Evolutionary conservation across 129 eudicot species (phyloP).

Genomic region (Escallonia herrerae): DNA sequence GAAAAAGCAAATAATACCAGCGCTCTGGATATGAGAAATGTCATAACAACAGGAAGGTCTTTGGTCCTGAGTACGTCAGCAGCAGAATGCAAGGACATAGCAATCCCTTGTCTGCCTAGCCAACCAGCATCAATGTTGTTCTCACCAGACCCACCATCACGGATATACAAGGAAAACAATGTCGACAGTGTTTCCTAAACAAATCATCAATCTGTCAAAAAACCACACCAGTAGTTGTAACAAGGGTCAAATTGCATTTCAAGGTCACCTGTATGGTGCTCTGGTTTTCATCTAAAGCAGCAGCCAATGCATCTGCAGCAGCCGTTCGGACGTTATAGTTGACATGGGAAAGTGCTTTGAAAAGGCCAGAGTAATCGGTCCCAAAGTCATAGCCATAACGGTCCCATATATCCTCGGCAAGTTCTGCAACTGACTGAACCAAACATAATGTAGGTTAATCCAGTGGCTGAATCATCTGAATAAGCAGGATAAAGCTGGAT

Average conservation of each 20-base stretch:
- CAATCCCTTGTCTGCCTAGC: conserved; percentile 97
- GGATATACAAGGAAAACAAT: conserved; percentile 86
- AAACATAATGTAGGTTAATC: background rate
- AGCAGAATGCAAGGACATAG: conserved; percentile 72
- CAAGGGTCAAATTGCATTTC: conserved; percentile 1
- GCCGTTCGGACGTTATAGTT: conserved; percentile 81
- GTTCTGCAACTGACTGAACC: conserved; percentile 83
- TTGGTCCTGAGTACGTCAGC: conserved; percentile 96
- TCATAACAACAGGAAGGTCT: conserved; percentile 99
- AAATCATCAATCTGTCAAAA: conserved; percentile 14
- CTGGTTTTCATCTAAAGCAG: conserved; percentile 92
- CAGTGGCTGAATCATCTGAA: background rate
- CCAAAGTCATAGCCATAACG: conserved; percentile 85
- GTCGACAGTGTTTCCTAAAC: conserved; percentile 87
- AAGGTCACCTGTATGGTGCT: conserved; percentile 77
- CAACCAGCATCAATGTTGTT: conserved; percentile 74
- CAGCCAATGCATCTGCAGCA: conserved; percentile 96
- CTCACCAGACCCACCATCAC: conserved; percentile 60
- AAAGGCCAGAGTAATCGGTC: conserved; percentile 84
- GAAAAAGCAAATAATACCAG: conserved; percentile 47
- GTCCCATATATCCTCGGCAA: conserved; percentile 96
- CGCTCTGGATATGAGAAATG: conserved; percentile 93
- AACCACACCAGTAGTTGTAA: background rate
- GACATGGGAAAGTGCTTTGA: conserved; percentile 81
- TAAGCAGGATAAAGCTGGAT: background rate